Percentiles rank a stretch among this genome's conserved stretches.
Evolutionary conservation across 805 yeast genomes (phyloP).

Genomic region (Wickerhamiella sorbophila): DNA sequence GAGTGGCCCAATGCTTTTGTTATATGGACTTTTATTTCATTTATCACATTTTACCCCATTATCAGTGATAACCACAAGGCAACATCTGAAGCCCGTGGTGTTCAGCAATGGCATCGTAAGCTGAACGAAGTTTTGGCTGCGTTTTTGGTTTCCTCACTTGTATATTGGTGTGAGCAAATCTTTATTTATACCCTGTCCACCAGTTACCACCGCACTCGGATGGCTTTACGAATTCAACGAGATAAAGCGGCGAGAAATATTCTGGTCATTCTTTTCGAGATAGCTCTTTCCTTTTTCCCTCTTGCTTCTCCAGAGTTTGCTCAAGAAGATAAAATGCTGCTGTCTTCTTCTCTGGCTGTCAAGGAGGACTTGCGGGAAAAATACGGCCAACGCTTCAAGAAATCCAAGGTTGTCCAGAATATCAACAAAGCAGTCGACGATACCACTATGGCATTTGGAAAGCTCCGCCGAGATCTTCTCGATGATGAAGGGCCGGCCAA

Average conservation of each 20-base stretch:
- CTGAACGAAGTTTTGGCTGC: conserved; percentile 27
- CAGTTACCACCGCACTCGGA: conserved; percentile 28
- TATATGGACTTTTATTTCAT: conserved; percentile 25
- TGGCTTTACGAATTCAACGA: conserved; percentile 25
- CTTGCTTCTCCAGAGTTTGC: conserved; percentile 24
- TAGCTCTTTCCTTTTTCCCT: conserved; percentile 26
- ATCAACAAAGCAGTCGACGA: conserved; percentile 19
- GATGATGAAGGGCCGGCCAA: conserved; percentile 6
- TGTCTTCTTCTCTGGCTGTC: conserved; percentile 16
- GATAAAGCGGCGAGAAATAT: conserved; percentile 24
- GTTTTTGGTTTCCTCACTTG: conserved; percentile 24
- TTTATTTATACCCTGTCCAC: conserved; percentile 27
- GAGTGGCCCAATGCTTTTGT: conserved; percentile 25
- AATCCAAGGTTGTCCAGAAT: conserved; percentile 14
- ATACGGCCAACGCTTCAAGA: neutral
- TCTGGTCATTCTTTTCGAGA: conserved; percentile 22
- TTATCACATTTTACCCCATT: conserved; percentile 27
- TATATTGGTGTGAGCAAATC: conserved; percentile 26
- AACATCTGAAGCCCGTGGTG: conserved; percentile 7
- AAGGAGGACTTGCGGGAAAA: conserved; percentile 8
- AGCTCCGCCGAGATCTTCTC: conserved; percentile 14
- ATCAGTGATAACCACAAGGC: conserved; percentile 20
- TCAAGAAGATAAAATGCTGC: conserved; percentile 24
- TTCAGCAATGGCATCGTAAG: conserved; percentile 25
- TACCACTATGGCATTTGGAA: conserved; percentile 20